Percentiles rank a stretch among this genome's conserved stretches.
Evolutionary conservation across 148 eudicot genomes (phyloP).

Genomic region (Diospyros lotus): DNA sequence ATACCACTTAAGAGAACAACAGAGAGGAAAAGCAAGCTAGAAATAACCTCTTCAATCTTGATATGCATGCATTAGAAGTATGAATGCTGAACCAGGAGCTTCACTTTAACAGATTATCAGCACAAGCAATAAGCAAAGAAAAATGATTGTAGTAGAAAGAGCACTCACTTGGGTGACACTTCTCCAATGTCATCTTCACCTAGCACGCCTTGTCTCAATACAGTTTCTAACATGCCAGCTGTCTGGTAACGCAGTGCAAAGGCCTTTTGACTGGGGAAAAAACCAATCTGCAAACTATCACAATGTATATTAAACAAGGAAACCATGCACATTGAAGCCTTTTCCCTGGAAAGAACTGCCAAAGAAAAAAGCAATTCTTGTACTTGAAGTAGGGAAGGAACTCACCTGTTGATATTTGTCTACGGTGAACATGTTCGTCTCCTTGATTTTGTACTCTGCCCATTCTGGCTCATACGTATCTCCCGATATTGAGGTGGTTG

Average conservation of each 20-base stretch:
- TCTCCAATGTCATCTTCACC: constrained; percentile 98
- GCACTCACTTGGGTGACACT: constrained; percentile 72
- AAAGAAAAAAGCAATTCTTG: background rate
- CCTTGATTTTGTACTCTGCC: constrained; percentile 97
- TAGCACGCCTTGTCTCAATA: constrained; percentile 81
- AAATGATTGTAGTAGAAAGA: constrained; percentile 6
- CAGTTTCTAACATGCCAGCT: constrained; percentile 90
- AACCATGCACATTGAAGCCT: background rate
- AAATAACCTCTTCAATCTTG: background rate
- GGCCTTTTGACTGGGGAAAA: constrained; percentile 79
- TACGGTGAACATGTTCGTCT: constrained; percentile 93
- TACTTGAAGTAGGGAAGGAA: constrained; percentile 10
- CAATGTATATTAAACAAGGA: constrained; percentile 26
- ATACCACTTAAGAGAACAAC: too few species aligned
- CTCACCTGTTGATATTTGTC: constrained; percentile 97
- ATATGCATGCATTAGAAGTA: background rate
- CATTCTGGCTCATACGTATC: constrained; percentile 56
- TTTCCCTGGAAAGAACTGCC: background rate
- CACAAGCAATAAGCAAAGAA: background rate
- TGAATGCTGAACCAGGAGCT: background rate
- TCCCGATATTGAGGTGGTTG: constrained; percentile 52
- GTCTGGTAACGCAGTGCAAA: constrained; percentile 91
- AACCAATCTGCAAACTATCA: constrained; percentile 83
- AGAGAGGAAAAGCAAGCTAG: too few species aligned
- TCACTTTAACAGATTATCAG: background rate